Percentiles rank a stretch among this genome's conserved stretches.
Evolutionary conservation across 148 eudicot species (phyloP).

Genomic region (Suaeda aralocaspica): DNA sequence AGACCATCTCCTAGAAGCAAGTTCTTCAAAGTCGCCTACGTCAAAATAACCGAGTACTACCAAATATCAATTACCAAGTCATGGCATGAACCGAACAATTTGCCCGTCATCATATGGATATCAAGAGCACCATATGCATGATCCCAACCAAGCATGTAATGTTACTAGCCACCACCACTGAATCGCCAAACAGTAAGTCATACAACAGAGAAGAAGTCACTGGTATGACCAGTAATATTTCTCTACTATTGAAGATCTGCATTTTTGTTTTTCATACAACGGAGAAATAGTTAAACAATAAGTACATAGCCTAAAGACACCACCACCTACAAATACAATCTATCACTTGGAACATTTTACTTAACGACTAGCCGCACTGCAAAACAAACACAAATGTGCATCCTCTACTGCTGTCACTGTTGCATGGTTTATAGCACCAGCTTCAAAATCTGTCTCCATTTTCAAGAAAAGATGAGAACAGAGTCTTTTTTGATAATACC

Average conservation of each 20-base stretch:
- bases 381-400: conserved; percentile 4
- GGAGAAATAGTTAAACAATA: not conserved
- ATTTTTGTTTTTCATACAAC: conserved; percentile 10
- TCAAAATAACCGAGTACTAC: too few relatives aligned
- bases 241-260: not conserved
- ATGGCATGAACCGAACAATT: too few relatives aligned
- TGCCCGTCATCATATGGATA: too few relatives aligned
- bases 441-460: conserved; percentile 4
- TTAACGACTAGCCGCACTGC: conserved; percentile 17
- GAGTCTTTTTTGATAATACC: not conserved
- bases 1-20: too few relatives aligned
- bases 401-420: not conserved
- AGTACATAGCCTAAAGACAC: conserved; percentile 12
- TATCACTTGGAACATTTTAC: not conserved
- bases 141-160: too few relatives aligned
- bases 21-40: too few relatives aligned
- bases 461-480: not conserved
- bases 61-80: too few relatives aligned
- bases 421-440: not conserved
- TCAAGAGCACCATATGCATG: too few relatives aligned
- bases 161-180: too few relatives aligned
- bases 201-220: too few relatives aligned
- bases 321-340: conserved; percentile 7
- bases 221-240: not conserved
- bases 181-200: too few relatives aligned